Evolutionary conservation across 2,329 filamentous ascomycete genomes (phyloP).

Genomic region (Colletotrichum plurivorum): DNA sequence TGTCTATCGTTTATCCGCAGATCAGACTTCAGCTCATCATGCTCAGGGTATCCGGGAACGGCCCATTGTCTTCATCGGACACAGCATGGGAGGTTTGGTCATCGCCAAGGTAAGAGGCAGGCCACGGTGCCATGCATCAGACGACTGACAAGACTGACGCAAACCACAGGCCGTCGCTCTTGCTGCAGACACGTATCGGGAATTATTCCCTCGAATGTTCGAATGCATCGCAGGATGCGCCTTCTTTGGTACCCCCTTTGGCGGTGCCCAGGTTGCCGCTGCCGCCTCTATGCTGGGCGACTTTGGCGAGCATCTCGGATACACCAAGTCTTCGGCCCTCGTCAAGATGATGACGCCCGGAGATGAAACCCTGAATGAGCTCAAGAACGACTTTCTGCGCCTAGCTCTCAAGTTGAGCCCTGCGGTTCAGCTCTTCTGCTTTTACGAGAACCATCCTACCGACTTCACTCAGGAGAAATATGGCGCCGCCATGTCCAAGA

Average conservation of each 20-base stretch:
- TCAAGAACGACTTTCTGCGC: constrained; percentile 56
- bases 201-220: constrained; percentile 55
- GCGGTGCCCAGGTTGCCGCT: constrained; percentile 53
- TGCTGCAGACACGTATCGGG: constrained; percentile 50
- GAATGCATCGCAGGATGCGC: constrained; percentile 56
- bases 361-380: constrained; percentile 53
- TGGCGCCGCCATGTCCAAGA: constrained; percentile 49
- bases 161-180: constrained; percentile 39
- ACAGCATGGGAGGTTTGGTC: constrained; percentile 61
- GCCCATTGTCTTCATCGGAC: constrained; percentile 59
- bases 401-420: constrained; percentile 51
- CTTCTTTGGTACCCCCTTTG: constrained; percentile 59
- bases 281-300: constrained; percentile 54
- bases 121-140: not conserved
- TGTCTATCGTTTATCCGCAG: not conserved
- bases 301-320: constrained; percentile 50
- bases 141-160: not conserved
- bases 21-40: not conserved
- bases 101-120: constrained; percentile 54
- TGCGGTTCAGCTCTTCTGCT: constrained; percentile 54
- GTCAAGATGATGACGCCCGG: constrained; percentile 57
- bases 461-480: constrained; percentile 46
- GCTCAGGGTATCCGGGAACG: constrained; percentile 42
- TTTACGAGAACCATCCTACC: constrained; percentile 57
- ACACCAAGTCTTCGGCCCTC: constrained; percentile 52